Evolutionary conservation across 139 green algal genomes (phyloP), one percentile per base, ranked within the genome.

Genomic region (Asterochloris sp.): DNA sequence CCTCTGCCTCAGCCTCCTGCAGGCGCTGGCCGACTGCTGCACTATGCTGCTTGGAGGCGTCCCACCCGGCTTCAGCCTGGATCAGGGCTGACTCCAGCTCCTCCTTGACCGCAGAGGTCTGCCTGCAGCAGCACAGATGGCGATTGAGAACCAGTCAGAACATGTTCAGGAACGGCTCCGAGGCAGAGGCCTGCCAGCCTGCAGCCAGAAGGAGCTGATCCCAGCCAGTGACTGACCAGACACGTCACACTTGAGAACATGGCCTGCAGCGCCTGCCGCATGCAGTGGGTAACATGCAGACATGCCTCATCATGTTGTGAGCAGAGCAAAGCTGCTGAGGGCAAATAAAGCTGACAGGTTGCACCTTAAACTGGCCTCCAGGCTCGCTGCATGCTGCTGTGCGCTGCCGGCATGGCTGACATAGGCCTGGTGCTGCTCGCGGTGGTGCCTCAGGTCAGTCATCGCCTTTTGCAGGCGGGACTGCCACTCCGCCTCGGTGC

Each of bases 401-500:
- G 23, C 69, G n/a, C 28, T n/a, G 24, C 24, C 29, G 69, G 69
- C 69, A 54, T 67, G 60, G 67, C 60, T 80, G 76, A 80, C 47
- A 26, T 47, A 62, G n/a, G 76, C 76, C 21, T 80, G 76, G 13
- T 54, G 38, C 38, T 54, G 38, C 38, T 54, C 38, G 38, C 61
- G 60, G 38, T 80, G 76, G 60, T 69, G 19, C 19, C 60, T 61
- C n/a, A 24, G 29, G 12, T 79, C 75, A 79, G 75, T 47, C 60
- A 80, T 21, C 24, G 76, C 76, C 0, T 69, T 80, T 11, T 80
- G 60, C 76, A 67, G n/a, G 24, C 68, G 67, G 60, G 60, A 61
- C 19, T 80, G 76, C 76, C 76, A 80, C 15, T 80, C 76, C 68
- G 76, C 76, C 60, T 62, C 68, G 16, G 54, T 29, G n/a, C 54